Evolutionary conservation across 2,329 filamentous ascomycete species (phyloP), one percentile per base, ranked within the genome.

Genomic region (Talaromyces albobiverticillius): DNA sequence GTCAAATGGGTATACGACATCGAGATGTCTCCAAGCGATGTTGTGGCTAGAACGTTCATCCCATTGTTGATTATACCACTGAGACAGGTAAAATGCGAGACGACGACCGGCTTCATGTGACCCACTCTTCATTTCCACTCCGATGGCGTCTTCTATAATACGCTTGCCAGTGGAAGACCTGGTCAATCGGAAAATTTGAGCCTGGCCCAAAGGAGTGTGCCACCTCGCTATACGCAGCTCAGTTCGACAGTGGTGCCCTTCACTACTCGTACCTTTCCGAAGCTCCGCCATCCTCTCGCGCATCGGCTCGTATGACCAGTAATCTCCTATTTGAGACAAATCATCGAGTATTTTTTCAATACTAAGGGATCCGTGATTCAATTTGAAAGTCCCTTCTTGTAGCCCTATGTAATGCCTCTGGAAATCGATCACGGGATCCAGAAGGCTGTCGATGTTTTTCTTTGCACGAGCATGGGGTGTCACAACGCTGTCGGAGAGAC

Each of bases 1-100:
- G 5, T 62, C 54, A 29, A 67, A 63, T 14, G 62, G 62, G 14
- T 64, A 62, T 26, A 62, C 48, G 36, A 62, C 54, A 57, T 69
- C 64, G 16, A 68, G 58, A 29, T 68, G 66, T 22, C 60, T 61
- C 66, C 63, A 67, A 53, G 61, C 54, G 26, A 61, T 61, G 53
- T 60, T 47, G 20, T 56, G 51, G 22, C 51, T 9, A 41, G 32
- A 13, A 11, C 26, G 34, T 31, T 42, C 11, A 23, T 48, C 55
- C 45, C 53, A 55, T 46, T 48, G 53, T 13, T 22, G 23, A 14
- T 46, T 25, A 26, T 55, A 51, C 53, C 53, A 55, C 43, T 47
- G 29, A 18, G 20, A 34, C 29, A 55, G 13, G 11, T 11, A 23
- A 13, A 20, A 47, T 42, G 34, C 13, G 20, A 47, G 14, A 9